Percentiles rank a stretch among this genome's conserved stretches.
These are phyloP conservation scores for Fraxinus sp. DNA, from an alignment of 305 asterid species.

Conservation along the genomic window DNA sequence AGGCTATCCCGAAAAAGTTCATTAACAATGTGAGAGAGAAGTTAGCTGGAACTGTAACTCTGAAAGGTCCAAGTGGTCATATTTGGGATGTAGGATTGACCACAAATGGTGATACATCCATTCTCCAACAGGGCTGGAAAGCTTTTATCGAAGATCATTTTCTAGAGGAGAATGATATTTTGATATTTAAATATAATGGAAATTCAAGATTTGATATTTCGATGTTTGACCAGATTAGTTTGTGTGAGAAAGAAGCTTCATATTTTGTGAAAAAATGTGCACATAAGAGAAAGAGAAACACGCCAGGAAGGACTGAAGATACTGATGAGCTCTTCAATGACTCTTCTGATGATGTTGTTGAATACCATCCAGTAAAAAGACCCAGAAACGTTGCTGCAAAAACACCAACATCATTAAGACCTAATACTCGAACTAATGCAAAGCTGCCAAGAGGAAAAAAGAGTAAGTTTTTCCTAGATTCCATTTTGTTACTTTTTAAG, in stretches of 20 bases:
- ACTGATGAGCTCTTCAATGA: background rate
- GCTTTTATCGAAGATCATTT: slow-evolving; percentile 34
- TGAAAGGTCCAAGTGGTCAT: slow-evolving; percentile 41
- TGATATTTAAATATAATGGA: slow-evolving; percentile 38
- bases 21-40: slow-evolving; percentile 31
- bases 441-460: background rate
- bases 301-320: background rate
- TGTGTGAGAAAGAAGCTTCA: slow-evolving; percentile 39
- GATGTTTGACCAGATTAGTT: slow-evolving; percentile 22
- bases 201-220: slow-evolving; percentile 23
- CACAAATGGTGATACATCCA: slow-evolving; percentile 10
- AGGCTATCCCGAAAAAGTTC: slow-evolving; percentile 41
- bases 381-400: background rate
- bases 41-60: slow-evolving; percentile 26
- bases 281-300: slow-evolving; percentile 19
- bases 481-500: background rate
- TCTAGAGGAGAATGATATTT: slow-evolving; percentile 31
- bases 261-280: slow-evolving; percentile 37
- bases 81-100: slow-evolving; percentile 31
- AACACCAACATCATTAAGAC: slow-evolving; percentile 3
- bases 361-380: background rate
- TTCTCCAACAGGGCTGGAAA: slow-evolving; percentile 36
- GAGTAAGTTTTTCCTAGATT: slow-evolving; percentile 1
- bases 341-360: background rate
- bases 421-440: background rate